Percentiles rank a stretch among this genome's conserved stretches.
phyloP scores from a whole-genome alignment of 441 rosid species.

The Brassica balearica region DNA sequence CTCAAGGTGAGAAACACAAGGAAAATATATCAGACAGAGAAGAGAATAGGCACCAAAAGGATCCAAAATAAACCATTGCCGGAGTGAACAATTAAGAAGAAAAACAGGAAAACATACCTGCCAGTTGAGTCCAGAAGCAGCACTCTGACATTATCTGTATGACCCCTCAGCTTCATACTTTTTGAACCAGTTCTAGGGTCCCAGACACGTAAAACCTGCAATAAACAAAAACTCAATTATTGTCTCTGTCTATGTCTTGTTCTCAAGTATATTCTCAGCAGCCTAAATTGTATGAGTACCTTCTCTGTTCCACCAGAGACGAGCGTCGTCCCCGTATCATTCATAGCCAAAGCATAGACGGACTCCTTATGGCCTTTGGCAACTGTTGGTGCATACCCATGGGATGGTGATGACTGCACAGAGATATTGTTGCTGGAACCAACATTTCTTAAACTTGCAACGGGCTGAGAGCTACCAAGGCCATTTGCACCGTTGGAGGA shows the following conservation, averaged over 20 bases:
- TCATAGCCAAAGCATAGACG: slow-evolving; percentile 97
- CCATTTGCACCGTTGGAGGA: slow-evolving; percentile 63
- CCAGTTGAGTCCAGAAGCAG: slow-evolving; percentile 93
- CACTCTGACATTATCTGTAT: slow-evolving; percentile 94
- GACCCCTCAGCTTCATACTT: slow-evolving; percentile 95
- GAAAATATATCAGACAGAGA: slow-evolving; percentile 21
- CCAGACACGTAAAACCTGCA: slow-evolving; percentile 98
- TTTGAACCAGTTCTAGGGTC: slow-evolving; percentile 97
- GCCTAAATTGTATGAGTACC: slow-evolving; percentile 50
- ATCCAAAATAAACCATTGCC: background rate
- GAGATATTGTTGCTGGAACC: slow-evolving; percentile 86
- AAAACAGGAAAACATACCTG: slow-evolving; percentile 55
- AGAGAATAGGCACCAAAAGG: background rate
- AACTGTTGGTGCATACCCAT: slow-evolving; percentile 75
- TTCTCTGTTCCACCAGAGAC: slow-evolving; percentile 99
- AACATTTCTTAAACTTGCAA: slow-evolving; percentile 77
- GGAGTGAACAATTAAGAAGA: no score
- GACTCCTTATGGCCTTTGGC: slow-evolving; percentile 99
- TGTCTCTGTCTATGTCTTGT: background rate
- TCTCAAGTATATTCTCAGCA: slow-evolving; percentile 7
- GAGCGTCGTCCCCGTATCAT: slow-evolving; percentile 81
- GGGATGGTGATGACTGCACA: slow-evolving; percentile 66
- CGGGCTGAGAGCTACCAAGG: slow-evolving; percentile 59
- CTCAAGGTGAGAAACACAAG: slow-evolving; percentile 33
- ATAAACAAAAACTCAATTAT: background rate